Conservation (phyloP, 495 filamentous ascomycete genomes). For the Pyrenula aspistea region DNA sequence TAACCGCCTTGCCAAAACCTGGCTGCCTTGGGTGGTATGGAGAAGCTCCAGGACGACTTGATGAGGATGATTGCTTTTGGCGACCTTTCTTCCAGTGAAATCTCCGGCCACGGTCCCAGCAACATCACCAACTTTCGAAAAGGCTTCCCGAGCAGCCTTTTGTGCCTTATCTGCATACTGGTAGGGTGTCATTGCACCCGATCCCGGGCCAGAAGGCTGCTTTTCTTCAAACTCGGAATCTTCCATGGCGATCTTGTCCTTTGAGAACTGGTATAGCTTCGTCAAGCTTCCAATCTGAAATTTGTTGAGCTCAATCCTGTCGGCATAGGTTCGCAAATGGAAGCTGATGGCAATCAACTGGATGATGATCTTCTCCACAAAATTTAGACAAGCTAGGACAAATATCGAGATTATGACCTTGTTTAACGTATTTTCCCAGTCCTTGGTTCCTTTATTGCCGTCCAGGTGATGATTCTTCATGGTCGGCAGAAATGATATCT, state of each 20-base stretch:
- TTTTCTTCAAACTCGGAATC: conserved; percentile 58
- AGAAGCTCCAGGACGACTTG: conserved; percentile 72
- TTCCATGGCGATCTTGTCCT: conserved; percentile 54
- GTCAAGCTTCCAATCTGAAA: conserved; percentile 71
- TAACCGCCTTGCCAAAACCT: conserved; percentile 81
- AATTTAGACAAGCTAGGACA: conserved; percentile 67
- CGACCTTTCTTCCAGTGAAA: conserved; percentile 73
- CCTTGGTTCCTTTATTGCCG: conserved; percentile 32
- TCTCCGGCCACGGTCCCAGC: conserved; percentile 89
- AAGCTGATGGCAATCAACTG: conserved; percentile 92
- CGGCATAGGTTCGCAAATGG: conserved; percentile 81
- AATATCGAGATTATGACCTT: conserved; percentile 81
- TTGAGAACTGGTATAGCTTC: conserved; percentile 75
- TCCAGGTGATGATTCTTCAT: conserved; percentile 65
- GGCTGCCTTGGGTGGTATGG: conserved; percentile 57
- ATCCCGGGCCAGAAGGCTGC: conserved; percentile 18
- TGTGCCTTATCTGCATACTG: conserved; percentile 51
- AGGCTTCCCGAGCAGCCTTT: conserved; percentile 56
- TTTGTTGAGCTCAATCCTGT: conserved; percentile 87
- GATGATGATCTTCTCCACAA: conserved; percentile 86
- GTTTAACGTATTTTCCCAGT: conserved; percentile 71
- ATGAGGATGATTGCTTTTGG: conserved; percentile 65
- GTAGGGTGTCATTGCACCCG: conserved; percentile 62
- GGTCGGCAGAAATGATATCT: conserved; percentile 47
- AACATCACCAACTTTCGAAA: conserved; percentile 74